Evolutionary conservation across 306 rosid species (phyloP).

Genomic region (Mucuna pruriens): DNA sequence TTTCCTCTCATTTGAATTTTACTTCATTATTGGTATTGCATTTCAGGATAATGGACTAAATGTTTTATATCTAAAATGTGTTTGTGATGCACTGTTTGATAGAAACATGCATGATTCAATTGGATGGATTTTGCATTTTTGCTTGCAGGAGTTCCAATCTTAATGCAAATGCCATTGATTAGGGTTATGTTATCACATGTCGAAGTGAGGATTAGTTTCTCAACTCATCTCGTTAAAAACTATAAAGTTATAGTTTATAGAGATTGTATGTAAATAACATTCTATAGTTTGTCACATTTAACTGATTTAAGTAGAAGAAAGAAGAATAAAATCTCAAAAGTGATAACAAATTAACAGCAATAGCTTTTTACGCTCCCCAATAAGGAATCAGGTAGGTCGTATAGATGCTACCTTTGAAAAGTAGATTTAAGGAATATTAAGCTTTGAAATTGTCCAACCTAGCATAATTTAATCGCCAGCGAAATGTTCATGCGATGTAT

Average conservation of each 20-base stretch:
- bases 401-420: not conserved
- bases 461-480: not conserved
- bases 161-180: not conserved
- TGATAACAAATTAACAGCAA: not conserved
- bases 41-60: not conserved
- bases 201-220: not conserved
- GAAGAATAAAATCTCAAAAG: not conserved
- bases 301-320: not conserved
- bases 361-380: not conserved
- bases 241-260: not conserved
- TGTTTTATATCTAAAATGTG: not conserved
- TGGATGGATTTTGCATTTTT: not conserved
- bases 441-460: not conserved
- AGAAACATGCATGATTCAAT: not conserved
- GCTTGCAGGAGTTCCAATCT: not conserved
- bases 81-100: not conserved
- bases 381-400: not conserved
- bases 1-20: conserved; percentile 32
- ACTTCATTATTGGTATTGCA: conserved; percentile 33
- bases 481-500: not conserved
- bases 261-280: not conserved
- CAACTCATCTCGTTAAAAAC: not conserved
- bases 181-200: not conserved
- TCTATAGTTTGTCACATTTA: not conserved
- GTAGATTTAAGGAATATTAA: not conserved